Evolutionary conservation across 2,329 filamentous ascomycete genomes (phyloP), one percentile per base, ranked within the genome.

Genomic region (Cladobotryum protrusum): DNA sequence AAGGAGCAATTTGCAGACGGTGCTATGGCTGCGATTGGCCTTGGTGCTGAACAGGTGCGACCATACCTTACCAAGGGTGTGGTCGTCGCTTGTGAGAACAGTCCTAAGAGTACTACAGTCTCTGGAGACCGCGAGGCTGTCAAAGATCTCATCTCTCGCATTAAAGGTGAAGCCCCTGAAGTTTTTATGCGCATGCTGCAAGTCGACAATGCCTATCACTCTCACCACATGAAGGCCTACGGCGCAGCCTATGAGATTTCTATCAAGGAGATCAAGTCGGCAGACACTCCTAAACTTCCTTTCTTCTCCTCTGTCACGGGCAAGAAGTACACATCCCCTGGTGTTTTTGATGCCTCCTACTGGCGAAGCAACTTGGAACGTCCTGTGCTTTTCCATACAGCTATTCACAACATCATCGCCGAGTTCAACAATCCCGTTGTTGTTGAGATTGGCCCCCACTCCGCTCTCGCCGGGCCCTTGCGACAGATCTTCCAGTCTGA

Each of bases 161-260:
- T 41, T 9, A 15, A 17, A 17, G 12, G 6, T 13, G 5, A 43
- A 33, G 49, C 44, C 4, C n/a, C 44, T 3, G 39, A 41, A 7
- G 24, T 41, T 9, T 50, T 50, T 35, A 32, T 17, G 2, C 24
- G 48, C 3, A 35, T 20, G 5, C 46, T 52, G 2, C 43, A 52
- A 14, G 46, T 52, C 17, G 50, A 52, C n/a, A 52, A 44, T 1
- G 50, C 50, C 1, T 52, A 52, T 32, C 50, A 52, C n/a, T 49
- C 47, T n/a, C 46, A 49, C 19, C 45, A 52, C 33, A 52, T 52
- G 50, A 36, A 42, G 37, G 37, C 37, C 15, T 41, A 41, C 15
- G 37, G 37, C 4, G 17, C 37, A 9, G 37, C 37, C 8, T 41
- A 41, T 17, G 37, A 41, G 17, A 17, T 41, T 12, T 41, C 37